These are phyloP conservation scores for Paramecium biaurelia DNA, from an alignment of 73 alveolate genomes.

Conservation along the genomic window DNA sequence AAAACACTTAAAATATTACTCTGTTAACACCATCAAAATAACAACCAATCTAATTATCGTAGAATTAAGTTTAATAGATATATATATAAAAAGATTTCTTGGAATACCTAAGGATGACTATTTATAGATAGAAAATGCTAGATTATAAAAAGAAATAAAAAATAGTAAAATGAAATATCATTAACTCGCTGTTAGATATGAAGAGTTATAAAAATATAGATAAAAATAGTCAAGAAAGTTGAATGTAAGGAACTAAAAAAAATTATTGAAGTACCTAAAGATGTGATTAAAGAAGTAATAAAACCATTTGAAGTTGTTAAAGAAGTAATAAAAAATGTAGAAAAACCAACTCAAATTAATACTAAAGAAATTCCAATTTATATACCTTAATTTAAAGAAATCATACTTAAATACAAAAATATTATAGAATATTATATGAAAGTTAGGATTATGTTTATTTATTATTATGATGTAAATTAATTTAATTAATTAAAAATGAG, in stretches of 20 bases:
- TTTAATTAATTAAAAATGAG: not conserved
- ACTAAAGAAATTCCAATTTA: not conserved
- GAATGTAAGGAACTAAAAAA: not conserved
- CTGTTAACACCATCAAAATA: not conserved
- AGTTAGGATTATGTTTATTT: not conserved
- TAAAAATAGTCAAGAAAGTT: not conserved
- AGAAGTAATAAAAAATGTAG: slow-evolving; percentile 30
- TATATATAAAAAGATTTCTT: no score
- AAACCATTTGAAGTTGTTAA: slow-evolving; percentile 36
- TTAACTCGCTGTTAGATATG: not conserved
- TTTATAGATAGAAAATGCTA: not conserved
- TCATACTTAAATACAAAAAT: no score
- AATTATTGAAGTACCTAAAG: not conserved
- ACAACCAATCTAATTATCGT: not conserved
- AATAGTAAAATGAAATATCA: not conserved
- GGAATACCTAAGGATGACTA: not conserved
- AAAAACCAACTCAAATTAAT: not conserved
- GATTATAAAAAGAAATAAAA: not conserved
- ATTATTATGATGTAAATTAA: not conserved
- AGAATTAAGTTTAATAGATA: no score
- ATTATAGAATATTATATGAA: no score
- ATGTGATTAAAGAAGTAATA: not conserved
- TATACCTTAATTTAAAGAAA: not conserved
- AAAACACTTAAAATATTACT: not conserved
- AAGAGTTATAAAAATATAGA: not conserved